Evolutionary conservation across 768 basidiomycete genomes (phyloP), one percentile per base, ranked within the genome.

Genomic region (Boletellus ananiceps): DNA sequence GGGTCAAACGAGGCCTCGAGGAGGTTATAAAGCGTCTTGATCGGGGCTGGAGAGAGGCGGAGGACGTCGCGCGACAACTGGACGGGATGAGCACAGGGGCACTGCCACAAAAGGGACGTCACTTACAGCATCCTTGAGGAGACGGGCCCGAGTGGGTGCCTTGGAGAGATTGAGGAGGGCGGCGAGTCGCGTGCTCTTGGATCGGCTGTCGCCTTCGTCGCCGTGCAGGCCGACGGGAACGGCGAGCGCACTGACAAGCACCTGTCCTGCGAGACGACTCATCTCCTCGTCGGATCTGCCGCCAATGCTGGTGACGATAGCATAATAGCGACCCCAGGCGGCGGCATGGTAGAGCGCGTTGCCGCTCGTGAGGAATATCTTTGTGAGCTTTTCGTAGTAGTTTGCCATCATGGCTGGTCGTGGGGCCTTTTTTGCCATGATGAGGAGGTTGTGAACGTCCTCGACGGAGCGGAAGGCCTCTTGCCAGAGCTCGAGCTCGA

Each of bases 391-490:
- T 69, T 97, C 93, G 71, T 98, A 98, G 72, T 97, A 98, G 68
- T 90, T 93, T 51, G 93, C 92, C 94, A 98, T 97, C 93, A 97
- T 95, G 12, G 85, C 79, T 0, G 92, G 91, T 31, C 92, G 84
- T 1, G 93, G 91, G 0, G 90, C 83, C 70, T 93, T 95, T 68
- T 95, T 95, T 25, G 88, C 87, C 81, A 92, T 84, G 11, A 85
- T 89, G 56, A 99, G 82, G 32, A 98, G 79, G 60, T 93, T 93
- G 73, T 98, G 95, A 34, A 97, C 89, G 67, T 99, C 95, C 69
- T 99, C 95, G 52, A 97, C 93, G 36, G 92, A 93, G 52, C 95
- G 88, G 80, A 97, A 99, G 9, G 93, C 95, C 63, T 97, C 95
- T 63, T 97, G 94, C 95, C 95, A 99, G 23, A 99, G 79, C 71